Base-by-base conservation (phyloP, 768 basidiomycete species). In the Tulasnella sp. region DNA sequence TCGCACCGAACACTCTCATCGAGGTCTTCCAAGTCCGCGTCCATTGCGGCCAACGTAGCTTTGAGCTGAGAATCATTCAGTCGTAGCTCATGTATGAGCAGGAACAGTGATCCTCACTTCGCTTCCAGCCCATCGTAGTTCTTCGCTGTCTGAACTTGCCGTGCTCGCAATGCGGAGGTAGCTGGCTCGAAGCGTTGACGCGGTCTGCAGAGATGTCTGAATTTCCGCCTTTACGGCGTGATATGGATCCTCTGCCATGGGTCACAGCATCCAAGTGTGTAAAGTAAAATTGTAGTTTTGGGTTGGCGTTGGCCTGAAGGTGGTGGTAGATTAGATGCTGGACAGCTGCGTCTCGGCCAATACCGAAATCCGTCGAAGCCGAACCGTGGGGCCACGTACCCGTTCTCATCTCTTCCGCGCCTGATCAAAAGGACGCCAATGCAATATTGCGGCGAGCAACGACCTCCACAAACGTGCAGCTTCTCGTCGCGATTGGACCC, bases 11-110 rank as follows among this genome's bases (percentile, higher is more conserved):
- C 96, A 82, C 94, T 95, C 82, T 95, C 94, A 73, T 98, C 96
- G n/a, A 99, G 85, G 83, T 95, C 95, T 79, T 95, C 94, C 32
- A 97, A 83, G 85, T 98, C 96, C 0, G 92, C 92, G 82, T 96
- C 93, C 37, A 98, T 85, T 1, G 91, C 85, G 0, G 90, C 88
- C 11, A 99, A 87, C 1, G 92, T 92, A 0, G 90, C 91, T 83
- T 90, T 91, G 75, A 98, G 85, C 92, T 83, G 78, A 72, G 26
- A 40, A 37, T 29, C 61, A 11, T 67, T 67, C 61, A 32, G n/a
- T 67, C 10, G 2, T 11, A 4, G 13, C 3, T 11, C 26, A 67
- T 32, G 26, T 67, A 29, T n/a, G 1, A 29, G 61, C 7, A 9
- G 32, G 9, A 32, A 9, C n/a, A 10, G 7, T 26, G 29, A 57